phyloP scores from a whole-genome alignment of 1,284 basidiomycete genomes.

The Peniophora sp. region DNA sequence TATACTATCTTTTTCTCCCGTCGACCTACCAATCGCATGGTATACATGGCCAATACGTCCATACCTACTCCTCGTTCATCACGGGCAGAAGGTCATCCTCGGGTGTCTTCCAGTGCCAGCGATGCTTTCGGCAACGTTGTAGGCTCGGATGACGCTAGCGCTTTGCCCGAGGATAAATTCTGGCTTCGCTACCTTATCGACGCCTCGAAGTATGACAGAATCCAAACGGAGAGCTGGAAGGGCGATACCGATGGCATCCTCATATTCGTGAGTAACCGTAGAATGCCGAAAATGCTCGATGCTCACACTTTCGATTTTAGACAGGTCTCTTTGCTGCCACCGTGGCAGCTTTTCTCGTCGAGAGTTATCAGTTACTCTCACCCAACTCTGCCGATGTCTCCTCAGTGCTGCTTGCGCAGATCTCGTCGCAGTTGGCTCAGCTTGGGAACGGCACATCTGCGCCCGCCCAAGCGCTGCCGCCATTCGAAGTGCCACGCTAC shows the following conservation, averaged over 20 bases:
- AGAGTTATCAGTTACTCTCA: conserved; percentile 29
- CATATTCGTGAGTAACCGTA: conserved; percentile 23
- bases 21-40: no score
- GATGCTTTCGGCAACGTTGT: no score
- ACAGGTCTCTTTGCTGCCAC: conserved; percentile 39
- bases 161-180: no score
- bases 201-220: background rate
- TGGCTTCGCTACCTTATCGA: background rate
- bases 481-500: conserved; percentile 12
- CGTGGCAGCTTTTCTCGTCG: conserved; percentile 34
- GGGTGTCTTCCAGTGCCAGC: no score
- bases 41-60: no score
- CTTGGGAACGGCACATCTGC: conserved; percentile 1
- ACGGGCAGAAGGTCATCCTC: no score
- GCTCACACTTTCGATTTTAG: conserved; percentile 1
- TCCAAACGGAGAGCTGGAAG: conserved; percentile 26
- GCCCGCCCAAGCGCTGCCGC: background rate
- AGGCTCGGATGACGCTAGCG: no score
- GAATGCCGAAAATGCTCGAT: background rate
- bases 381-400: conserved; percentile 24
- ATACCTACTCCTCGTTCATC: no score
- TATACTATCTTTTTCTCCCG: no score
- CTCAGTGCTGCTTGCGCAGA: conserved; percentile 23
- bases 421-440: conserved; percentile 8
- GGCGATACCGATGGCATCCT: conserved; percentile 35